A percentile compares a stretch with the other conserved stretches of the same genome.
These are phyloP conservation scores for Kodamaea derodonti DNA, from an alignment of 1,139 yeast species.

Conservation along the genomic window DNA sequence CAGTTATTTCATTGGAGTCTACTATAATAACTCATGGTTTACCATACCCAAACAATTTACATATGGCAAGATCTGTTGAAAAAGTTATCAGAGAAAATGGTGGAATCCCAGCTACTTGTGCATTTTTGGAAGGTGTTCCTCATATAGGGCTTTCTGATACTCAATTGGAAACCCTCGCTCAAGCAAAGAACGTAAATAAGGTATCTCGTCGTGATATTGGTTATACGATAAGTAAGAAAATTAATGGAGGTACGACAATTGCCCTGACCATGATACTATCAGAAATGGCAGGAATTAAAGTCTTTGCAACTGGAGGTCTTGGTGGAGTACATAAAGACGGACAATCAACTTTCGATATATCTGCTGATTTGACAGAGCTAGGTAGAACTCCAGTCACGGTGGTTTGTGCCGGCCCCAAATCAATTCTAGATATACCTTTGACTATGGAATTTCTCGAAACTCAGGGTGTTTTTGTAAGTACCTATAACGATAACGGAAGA, in stretches of 20 bases:
- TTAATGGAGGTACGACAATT: constrained; percentile 85
- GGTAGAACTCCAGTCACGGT: constrained; percentile 83
- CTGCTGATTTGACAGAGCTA: constrained; percentile 84
- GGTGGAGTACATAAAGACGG: constrained; percentile 91
- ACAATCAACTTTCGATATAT: constrained; percentile 69
- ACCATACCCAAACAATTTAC: constrained; percentile 73
- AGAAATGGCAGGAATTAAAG: constrained; percentile 68
- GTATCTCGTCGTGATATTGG: constrained; percentile 84
- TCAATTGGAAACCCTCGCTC: constrained; percentile 53
- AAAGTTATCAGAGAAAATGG: constrained; percentile 55
- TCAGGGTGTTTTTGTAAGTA: constrained; percentile 66
- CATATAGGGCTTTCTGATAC: constrained; percentile 54
- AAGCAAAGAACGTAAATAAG: constrained; percentile 43
- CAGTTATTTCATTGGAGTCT: constrained; percentile 78
- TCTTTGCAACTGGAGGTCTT: constrained; percentile 90
- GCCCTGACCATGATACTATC: constrained; percentile 87
- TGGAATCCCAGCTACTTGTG: constrained; percentile 84
- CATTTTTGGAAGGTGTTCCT: constrained; percentile 69
- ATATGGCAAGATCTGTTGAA: constrained; percentile 73
- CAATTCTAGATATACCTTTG: constrained; percentile 73
- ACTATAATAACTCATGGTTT: constrained; percentile 90
- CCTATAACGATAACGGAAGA: constrained; percentile 40
- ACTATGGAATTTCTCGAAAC: constrained; percentile 88
- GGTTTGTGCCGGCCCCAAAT: constrained; percentile 89
- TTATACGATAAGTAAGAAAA: constrained; percentile 56